Evolutionary conservation across 495 filamentous ascomycete genomes (phyloP).

Genomic region (Podospora didyma): DNA sequence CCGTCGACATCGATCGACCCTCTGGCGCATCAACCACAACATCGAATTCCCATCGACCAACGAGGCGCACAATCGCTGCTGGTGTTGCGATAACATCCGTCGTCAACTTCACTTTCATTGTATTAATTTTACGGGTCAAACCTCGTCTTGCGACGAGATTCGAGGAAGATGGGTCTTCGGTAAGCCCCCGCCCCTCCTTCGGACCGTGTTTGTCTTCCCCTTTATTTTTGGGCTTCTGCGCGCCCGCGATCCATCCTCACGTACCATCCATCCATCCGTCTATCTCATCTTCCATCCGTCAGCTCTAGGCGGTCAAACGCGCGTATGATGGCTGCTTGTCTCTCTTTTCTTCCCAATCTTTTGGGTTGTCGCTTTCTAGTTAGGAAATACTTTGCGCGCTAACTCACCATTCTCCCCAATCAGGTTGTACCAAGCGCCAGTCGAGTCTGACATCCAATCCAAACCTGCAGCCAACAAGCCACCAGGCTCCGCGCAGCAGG

Average conservation of each 20-base stretch:
- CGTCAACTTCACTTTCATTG: not conserved
- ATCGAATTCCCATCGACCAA: slow-evolving; percentile 25
- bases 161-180: slow-evolving; percentile 71
- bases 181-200: slow-evolving; percentile 49
- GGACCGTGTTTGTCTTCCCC: slow-evolving; percentile 21
- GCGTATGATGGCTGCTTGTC: slow-evolving; percentile 4
- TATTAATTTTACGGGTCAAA: not conserved
- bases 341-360: slow-evolving; percentile 1
- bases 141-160: slow-evolving; percentile 1
- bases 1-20: slow-evolving; percentile 13
- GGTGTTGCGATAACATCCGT: slow-evolving; percentile 18
- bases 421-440: slow-evolving; percentile 51
- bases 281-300: slow-evolving; percentile 9
- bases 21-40: slow-evolving; percentile 25
- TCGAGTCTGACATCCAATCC: slow-evolving; percentile 52
- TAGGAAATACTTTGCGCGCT: slow-evolving; percentile 11
- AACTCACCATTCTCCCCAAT: slow-evolving; percentile 15
- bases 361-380: not conserved
- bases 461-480: slow-evolving; percentile 50
- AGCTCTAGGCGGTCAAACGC: not conserved
- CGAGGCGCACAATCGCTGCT: slow-evolving; percentile 20
- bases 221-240: slow-evolving; percentile 2
- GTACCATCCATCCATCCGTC: not conserved
- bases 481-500: slow-evolving; percentile 50
- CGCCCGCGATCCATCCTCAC: slow-evolving; percentile 14